phyloP scores from a whole-genome alignment of 139 green algal species.

The Chlamydomonas schloesseri region DNA sequence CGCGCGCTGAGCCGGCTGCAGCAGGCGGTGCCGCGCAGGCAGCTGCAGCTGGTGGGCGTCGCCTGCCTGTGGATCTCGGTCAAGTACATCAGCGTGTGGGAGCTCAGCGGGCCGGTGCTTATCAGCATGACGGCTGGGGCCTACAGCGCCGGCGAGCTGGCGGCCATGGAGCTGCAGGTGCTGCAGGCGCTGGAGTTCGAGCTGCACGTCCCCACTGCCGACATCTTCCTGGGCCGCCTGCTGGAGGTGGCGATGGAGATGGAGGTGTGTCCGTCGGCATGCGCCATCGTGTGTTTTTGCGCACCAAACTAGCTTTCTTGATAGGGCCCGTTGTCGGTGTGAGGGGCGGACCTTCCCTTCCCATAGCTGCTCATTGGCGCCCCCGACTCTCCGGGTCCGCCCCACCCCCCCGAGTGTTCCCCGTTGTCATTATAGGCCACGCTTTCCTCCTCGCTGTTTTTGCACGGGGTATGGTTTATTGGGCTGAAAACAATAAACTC shows the following conservation, averaged over 20 bases:
- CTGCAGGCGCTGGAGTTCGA: conserved; percentile 87
- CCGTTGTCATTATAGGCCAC: no score
- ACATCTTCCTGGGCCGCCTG: conserved; percentile 86
- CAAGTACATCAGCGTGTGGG: conserved; percentile 98
- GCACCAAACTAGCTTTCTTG: no score
- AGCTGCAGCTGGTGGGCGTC: conserved; percentile 83
- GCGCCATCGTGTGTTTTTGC: no score
- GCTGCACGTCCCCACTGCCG: conserved; percentile 89
- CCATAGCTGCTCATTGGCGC: no score
- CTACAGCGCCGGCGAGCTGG: conserved; percentile 84
- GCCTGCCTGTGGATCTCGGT: conserved; percentile 91
- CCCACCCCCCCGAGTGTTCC: no score
- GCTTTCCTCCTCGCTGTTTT: no score
- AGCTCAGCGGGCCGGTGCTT: conserved; percentile 63
- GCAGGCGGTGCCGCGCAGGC: conserved; percentile 53
- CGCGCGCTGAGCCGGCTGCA: conserved; percentile 77
- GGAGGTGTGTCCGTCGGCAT: no score
- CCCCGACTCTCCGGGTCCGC: no score
- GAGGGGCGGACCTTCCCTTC: no score
- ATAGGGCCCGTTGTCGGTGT: no score
- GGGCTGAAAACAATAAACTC: no score
- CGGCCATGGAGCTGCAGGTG: conserved; percentile 85
- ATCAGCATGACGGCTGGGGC: neutral
- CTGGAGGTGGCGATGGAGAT: conserved; percentile 37
- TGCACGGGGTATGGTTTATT: no score